Evolutionary conservation across 352 stramenopile species (phyloP).

Genomic region (Phytophthora palmivora): DNA sequence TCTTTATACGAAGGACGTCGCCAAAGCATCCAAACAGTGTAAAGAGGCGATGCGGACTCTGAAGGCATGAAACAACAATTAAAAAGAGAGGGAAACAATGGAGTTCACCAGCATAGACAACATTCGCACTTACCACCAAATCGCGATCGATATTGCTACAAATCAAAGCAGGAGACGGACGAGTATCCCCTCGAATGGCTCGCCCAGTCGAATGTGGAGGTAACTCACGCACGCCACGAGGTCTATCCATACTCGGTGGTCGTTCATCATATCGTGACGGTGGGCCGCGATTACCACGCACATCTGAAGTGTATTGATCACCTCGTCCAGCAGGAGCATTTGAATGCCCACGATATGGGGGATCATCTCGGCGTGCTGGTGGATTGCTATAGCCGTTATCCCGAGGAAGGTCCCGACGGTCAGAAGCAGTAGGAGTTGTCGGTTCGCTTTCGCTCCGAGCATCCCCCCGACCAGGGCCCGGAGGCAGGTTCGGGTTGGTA

Average conservation of each 20-base stretch:
- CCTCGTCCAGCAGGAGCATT: conserved; percentile 20
- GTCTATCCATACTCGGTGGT: conserved; percentile 25
- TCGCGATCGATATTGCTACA: conserved; percentile 83
- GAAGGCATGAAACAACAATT: conserved; percentile 4
- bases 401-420: conserved; percentile 24
- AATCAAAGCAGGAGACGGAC: conserved; percentile 75
- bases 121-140: conserved; percentile 52
- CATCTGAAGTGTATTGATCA: conserved; percentile 31
- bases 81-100: conserved; percentile 6
- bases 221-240: conserved; percentile 37
- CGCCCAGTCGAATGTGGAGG: conserved; percentile 72
- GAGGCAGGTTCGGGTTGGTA: conserved; percentile 76
- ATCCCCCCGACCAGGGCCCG: conserved; percentile 40
- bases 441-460: conserved; percentile 16
- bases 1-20: conserved; percentile 84
- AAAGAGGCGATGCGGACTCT: conserved; percentile 75
- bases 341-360: conserved; percentile 19
- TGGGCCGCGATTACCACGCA: conserved; percentile 24
- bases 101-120: no score
- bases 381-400: conserved; percentile 29
- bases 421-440: conserved; percentile 6
- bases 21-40: conserved; percentile 88
- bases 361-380: conserved; percentile 29
- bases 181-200: conserved; percentile 60
- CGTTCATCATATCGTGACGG: conserved; percentile 32